Conservation (phyloP, 2,329 filamentous ascomycete species). For the Paraphoma chrysanthemicola region DNA sequence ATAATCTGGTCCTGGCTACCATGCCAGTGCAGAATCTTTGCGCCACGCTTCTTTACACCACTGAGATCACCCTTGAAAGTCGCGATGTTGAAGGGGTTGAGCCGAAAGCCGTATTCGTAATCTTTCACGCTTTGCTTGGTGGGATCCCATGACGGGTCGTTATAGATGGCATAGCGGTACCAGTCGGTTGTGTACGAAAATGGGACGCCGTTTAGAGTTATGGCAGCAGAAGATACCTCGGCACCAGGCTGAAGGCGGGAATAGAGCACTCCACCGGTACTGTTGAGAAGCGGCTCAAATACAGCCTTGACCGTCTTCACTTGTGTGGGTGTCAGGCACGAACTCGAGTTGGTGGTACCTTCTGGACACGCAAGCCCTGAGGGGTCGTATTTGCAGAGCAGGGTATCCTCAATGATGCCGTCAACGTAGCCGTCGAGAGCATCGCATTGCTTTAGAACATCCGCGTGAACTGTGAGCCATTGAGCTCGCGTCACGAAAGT, state of each 20-base stretch:
- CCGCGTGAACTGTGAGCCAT: constrained; percentile 51
- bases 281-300: constrained; percentile 52
- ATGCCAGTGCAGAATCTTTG: constrained; percentile 57
- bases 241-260: constrained; percentile 60
- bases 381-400: constrained; percentile 53
- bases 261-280: constrained; percentile 56
- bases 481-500: constrained; percentile 49
- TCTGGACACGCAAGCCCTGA: constrained; percentile 46
- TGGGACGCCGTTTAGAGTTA: constrained; percentile 49
- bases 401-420: constrained; percentile 56
- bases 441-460: constrained; percentile 59
- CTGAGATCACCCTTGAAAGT: constrained; percentile 52
- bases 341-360: constrained; percentile 38
- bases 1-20: constrained; percentile 55
- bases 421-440: constrained; percentile 57
- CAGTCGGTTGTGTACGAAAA: constrained; percentile 57
- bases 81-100: constrained; percentile 48
- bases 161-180: constrained; percentile 58
- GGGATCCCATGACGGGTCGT: constrained; percentile 53
- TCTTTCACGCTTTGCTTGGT: constrained; percentile 49
- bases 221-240: constrained; percentile 48
- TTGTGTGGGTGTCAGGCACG: constrained; percentile 55
- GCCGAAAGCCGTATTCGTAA: constrained; percentile 46
- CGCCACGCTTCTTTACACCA: constrained; percentile 46
- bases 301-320: constrained; percentile 52